Conservation (phyloP, 805 yeast genomes). For the Lipomyces anomalus region DNA sequence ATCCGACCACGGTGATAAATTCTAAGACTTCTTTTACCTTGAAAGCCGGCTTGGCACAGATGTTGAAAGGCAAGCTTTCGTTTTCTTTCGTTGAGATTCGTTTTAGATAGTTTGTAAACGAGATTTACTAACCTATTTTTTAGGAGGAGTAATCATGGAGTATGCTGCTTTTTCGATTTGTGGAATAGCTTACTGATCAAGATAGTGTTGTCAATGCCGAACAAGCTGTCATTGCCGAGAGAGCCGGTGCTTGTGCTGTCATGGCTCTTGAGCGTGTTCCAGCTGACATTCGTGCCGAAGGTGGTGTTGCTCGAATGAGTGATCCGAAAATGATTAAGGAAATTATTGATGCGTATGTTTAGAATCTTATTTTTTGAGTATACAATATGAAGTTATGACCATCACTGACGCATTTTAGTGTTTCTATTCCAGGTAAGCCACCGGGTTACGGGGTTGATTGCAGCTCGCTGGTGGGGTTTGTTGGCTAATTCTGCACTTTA, state of each 20-base stretch:
- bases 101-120: neutral
- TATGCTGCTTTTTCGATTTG: conserved; percentile 15
- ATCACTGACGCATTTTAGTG: conserved; percentile 25
- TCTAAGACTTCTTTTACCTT: conserved; percentile 37
- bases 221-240: conserved; percentile 74
- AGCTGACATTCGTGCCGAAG: conserved; percentile 75
- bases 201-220: conserved; percentile 43
- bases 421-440: conserved; percentile 33
- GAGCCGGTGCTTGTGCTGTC: conserved; percentile 83
- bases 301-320: conserved; percentile 80
- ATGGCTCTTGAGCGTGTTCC: conserved; percentile 85
- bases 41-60: conserved; percentile 77
- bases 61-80: conserved; percentile 72
- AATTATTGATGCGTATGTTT: conserved; percentile 52
- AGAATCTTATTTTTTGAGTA: neutral
- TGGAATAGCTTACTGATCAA: neutral
- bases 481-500: neutral
- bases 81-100: conserved; percentile 30
- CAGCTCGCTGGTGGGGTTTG: neutral
- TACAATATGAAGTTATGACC: neutral
- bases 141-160: conserved; percentile 42
- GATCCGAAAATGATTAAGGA: conserved; percentile 74
- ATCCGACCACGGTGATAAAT: conserved; percentile 14
- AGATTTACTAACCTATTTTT: neutral
- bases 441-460: neutral